Evolutionary conservation across 352 stramenopile genomes (phyloP).

Genomic region (Globisporangium paroecandrum): DNA sequence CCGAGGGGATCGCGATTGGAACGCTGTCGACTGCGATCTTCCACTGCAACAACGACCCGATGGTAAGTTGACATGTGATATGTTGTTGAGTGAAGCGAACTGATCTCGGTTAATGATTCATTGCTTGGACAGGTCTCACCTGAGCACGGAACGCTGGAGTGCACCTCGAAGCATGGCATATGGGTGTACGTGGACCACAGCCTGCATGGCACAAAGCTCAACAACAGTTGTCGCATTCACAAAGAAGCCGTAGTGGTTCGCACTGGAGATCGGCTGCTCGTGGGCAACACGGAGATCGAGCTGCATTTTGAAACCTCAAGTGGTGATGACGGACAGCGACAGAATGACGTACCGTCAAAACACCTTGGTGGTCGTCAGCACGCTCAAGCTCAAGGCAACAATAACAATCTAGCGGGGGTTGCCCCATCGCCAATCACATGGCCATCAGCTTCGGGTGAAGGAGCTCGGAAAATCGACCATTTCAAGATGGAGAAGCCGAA

Average conservation of each 20-base stretch:
- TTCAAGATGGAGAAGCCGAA: constrained; percentile 11
- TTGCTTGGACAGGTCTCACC: constrained; percentile 9
- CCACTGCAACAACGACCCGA: constrained; percentile 21
- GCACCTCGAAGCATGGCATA: constrained; percentile 38
- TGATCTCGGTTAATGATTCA: not conserved
- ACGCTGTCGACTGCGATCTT: constrained; percentile 20
- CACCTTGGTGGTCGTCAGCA: constrained; percentile 6
- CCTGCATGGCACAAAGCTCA: constrained; percentile 38
- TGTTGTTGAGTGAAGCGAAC: not conserved
- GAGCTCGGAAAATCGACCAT: not conserved
- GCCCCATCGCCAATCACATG: constrained; percentile 14
- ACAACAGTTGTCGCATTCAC: constrained; percentile 36
- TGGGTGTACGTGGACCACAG: constrained; percentile 85
- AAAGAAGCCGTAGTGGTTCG: constrained; percentile 48
- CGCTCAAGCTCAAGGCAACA: not conserved
- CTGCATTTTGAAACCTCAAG: constrained; percentile 26
- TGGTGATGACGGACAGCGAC: not conserved
- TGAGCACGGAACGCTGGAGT: constrained; percentile 51
- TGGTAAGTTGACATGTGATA: constrained; percentile 7
- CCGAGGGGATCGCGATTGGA: constrained; percentile 26
- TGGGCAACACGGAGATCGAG: constrained; percentile 56
- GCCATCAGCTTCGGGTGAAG: not conserved
- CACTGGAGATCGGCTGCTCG: constrained; percentile 48
- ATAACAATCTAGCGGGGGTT: not conserved
- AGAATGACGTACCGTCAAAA: constrained; percentile 13